A percentile compares a stretch with the other conserved stretches of the same genome.
Evolutionary conservation across 495 filamentous ascomycete species (phyloP).

Genomic region (Lasiosphaeria ovina): DNA sequence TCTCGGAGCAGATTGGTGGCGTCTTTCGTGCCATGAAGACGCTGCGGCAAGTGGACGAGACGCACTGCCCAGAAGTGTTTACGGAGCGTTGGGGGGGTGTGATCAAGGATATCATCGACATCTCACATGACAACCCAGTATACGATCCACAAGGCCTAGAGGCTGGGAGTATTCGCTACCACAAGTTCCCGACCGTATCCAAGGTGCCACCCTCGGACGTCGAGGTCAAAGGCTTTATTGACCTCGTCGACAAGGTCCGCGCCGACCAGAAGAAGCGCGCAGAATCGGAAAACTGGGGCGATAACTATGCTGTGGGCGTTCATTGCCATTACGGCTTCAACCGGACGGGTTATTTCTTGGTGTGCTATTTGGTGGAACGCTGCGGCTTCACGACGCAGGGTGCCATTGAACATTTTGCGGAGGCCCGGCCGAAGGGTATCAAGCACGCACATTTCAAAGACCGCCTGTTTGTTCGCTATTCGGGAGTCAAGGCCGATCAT

Average conservation of each 20-base stretch:
- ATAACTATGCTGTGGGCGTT: conserved; percentile 62
- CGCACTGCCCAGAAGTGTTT: conserved; percentile 75
- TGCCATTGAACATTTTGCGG: conserved; percentile 78
- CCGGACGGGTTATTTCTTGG: conserved; percentile 84
- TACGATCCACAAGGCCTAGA: conserved; percentile 78
- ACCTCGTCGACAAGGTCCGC: conserved; percentile 69
- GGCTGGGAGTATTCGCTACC: conserved; percentile 69
- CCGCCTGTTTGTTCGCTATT: conserved; percentile 76
- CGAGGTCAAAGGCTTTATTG: conserved; percentile 75
- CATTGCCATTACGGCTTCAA: conserved; percentile 98
- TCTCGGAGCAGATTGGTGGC: conserved; percentile 71
- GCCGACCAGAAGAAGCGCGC: conserved; percentile 46
- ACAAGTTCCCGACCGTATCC: conserved; percentile 86
- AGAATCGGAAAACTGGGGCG: conserved; percentile 38
- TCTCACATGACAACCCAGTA: conserved; percentile 81
- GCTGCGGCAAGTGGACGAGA: conserved; percentile 78
- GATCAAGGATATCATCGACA: conserved; percentile 79
- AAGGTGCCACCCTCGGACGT: conserved; percentile 81
- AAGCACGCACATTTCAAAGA: conserved; percentile 88
- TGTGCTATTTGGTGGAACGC: conserved; percentile 86
- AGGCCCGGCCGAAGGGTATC: conserved; percentile 75
- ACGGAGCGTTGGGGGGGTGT: conserved; percentile 59
- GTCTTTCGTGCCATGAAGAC: conserved; percentile 87
- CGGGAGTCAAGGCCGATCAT: conserved; percentile 24
- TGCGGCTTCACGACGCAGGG: conserved; percentile 68